Conservation (phyloP, 2,329 filamentous ascomycete species). For the Fusarium sp. region DNA sequence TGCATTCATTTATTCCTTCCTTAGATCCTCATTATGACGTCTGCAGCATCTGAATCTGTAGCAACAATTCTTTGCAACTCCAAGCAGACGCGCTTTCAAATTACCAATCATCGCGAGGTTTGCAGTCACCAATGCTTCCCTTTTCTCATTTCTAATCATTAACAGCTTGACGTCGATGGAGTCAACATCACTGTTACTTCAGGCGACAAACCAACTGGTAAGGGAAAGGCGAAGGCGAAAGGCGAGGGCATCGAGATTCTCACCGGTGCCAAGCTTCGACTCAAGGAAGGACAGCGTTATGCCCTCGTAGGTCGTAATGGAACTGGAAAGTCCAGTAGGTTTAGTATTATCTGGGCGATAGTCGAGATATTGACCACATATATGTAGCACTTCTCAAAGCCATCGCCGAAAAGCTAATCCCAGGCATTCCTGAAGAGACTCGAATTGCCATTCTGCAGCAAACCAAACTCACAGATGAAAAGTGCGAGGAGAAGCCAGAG, state of each 20-base stretch:
- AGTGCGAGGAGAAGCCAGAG: conserved; percentile 50
- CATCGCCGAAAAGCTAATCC: conserved; percentile 83
- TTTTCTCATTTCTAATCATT: background rate
- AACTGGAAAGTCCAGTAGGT: conserved; percentile 83
- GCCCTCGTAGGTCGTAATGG: conserved; percentile 86
- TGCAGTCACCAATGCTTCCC: background rate
- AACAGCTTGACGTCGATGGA: conserved; percentile 78
- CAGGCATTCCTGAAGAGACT: conserved; percentile 78
- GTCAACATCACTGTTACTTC: conserved; percentile 77
- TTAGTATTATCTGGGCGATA: background rate
- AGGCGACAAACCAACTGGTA: conserved; percentile 59
- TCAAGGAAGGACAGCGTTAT: conserved; percentile 82
- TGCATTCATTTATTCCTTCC: too few relatives aligned
- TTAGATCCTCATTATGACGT: conserved; percentile 58
- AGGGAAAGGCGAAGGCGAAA: conserved; percentile 65
- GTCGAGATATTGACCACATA: conserved; percentile 11
- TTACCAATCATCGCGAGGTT: conserved; percentile 71
- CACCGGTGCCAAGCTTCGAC: conserved; percentile 75
- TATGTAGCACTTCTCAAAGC: conserved; percentile 77
- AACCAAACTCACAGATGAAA: conserved; percentile 59
- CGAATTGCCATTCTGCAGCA: conserved; percentile 80
- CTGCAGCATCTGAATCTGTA: conserved; percentile 65
- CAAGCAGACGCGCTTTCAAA: conserved; percentile 76
- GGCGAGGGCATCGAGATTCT: conserved; percentile 76
- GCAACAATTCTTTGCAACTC: conserved; percentile 73